Percentiles rank a stretch among this genome's conserved stretches.
phyloP scores from a whole-genome alignment of 148 eudicot genomes.

The Vaccinium darrowii region DNA sequence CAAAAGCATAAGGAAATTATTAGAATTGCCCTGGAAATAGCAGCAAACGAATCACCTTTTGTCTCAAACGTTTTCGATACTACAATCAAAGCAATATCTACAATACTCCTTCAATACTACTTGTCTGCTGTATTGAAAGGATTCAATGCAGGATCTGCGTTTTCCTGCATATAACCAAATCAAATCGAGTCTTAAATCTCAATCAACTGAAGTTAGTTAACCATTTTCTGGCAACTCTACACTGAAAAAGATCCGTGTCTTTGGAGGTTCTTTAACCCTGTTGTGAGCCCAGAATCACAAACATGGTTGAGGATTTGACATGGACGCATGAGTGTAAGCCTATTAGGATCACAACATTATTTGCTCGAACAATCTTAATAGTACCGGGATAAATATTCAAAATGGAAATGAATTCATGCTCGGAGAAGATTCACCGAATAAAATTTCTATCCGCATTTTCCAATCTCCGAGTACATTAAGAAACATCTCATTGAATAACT shows the following conservation, averaged over 20 bases:
- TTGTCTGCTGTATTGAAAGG: neutral
- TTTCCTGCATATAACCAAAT: neutral
- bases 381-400: neutral
- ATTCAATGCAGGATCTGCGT: neutral
- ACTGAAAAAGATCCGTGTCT: neutral
- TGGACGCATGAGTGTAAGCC: neutral
- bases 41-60: no score
- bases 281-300: neutral
- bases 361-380: neutral
- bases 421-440: neutral
- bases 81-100: neutral
- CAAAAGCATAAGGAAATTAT: no score
- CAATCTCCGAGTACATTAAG: neutral
- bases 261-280: neutral
- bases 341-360: neutral
- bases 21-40: no score
- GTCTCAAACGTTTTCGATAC: no score
- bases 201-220: neutral
- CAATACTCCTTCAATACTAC: neutral
- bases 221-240: neutral
- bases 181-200: neutral
- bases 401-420: neutral
- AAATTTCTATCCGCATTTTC: neutral
- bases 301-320: neutral
- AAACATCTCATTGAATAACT: neutral